Evolutionary conservation across 345 rosid species (phyloP).

Genomic region (Salix viminalis): DNA sequence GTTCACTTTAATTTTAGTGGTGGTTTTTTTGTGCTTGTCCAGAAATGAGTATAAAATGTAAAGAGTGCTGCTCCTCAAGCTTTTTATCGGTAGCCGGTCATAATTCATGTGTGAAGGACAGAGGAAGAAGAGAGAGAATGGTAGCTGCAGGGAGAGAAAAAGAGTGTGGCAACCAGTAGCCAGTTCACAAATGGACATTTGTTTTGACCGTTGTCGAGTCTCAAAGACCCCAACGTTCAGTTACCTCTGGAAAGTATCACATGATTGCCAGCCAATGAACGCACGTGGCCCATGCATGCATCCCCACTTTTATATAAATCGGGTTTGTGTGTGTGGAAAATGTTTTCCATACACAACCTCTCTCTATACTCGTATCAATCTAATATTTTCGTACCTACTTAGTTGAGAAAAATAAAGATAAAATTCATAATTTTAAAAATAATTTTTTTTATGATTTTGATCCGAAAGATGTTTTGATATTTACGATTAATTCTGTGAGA

Average conservation of each 20-base stretch:
- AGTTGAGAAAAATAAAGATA: too few relatives aligned
- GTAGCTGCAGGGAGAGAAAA: not conserved
- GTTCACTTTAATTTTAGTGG: too few relatives aligned
- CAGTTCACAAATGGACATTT: slow-evolving; percentile 21
- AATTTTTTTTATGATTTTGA: too few relatives aligned
- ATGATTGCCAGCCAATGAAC: slow-evolving; percentile 10
- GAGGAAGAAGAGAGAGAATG: not conserved
- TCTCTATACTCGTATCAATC: not conserved
- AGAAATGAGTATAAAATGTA: not conserved
- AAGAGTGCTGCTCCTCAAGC: not conserved
- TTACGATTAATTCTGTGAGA: too few relatives aligned
- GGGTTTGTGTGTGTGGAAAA: not conserved
- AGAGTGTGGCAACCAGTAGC: slow-evolving; percentile 36
- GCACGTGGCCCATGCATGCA: not conserved
- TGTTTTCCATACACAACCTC: not conserved
- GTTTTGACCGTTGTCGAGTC: not conserved
- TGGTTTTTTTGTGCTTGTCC: not conserved
- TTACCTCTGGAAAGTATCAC: not conserved
- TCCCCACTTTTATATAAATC: slow-evolving; percentile 13
- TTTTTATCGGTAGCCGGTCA: slow-evolving; percentile 39
- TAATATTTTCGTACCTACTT: too few relatives aligned
- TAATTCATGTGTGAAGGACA: slow-evolving; percentile 1
- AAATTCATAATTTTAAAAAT: too few relatives aligned
- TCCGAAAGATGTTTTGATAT: too few relatives aligned
- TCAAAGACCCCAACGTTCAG: not conserved